These are phyloP conservation scores for Calcarisporium arbuscula DNA, from an alignment of 2,329 filamentous ascomycete genomes.

Conservation along the genomic window DNA sequence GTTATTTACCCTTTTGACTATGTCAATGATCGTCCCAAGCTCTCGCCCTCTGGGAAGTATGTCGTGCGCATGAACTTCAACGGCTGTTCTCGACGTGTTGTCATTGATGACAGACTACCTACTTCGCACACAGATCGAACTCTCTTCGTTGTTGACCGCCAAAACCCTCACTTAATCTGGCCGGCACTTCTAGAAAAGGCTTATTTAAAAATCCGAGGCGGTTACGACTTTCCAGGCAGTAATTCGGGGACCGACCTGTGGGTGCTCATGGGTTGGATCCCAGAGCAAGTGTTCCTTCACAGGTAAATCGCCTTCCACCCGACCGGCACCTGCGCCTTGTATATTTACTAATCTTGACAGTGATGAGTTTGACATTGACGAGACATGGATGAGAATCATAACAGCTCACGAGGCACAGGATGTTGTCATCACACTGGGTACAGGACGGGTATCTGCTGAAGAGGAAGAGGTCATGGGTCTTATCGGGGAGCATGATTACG, in stretches of 20 bases:
- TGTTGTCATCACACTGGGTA: conserved; percentile 84
- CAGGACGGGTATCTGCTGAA: conserved; percentile 68
- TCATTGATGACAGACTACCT: conserved; percentile 84
- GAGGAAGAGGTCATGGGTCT: conserved; percentile 79
- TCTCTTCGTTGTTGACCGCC: conserved; percentile 81
- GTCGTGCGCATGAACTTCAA: conserved; percentile 93
- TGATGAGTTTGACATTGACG: conserved; percentile 69
- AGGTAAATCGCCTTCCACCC: conserved; percentile 34
- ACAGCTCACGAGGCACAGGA: conserved; percentile 70
- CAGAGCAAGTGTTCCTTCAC: conserved; percentile 89
- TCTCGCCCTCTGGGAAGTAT: conserved; percentile 82
- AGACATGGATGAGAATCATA: conserved; percentile 72
- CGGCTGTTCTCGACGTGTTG: conserved; percentile 79
- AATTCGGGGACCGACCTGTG: conserved; percentile 94
- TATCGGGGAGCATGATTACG: conserved; percentile 89
- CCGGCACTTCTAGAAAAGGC: conserved; percentile 92
- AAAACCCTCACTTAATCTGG: conserved; percentile 78
- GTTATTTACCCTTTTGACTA: conserved; percentile 72
- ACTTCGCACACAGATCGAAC: conserved; percentile 66
- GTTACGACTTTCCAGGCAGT: conserved; percentile 96
- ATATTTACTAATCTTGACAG: conserved; percentile 30
- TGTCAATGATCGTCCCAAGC: conserved; percentile 45
- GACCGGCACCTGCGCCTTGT: neutral
- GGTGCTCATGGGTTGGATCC: conserved; percentile 92
- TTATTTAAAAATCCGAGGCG: conserved; percentile 89